These are phyloP conservation scores for Fusarium brachygibbosum DNA, from an alignment of 2,329 filamentous ascomycete species.

Conservation along the genomic window DNA sequence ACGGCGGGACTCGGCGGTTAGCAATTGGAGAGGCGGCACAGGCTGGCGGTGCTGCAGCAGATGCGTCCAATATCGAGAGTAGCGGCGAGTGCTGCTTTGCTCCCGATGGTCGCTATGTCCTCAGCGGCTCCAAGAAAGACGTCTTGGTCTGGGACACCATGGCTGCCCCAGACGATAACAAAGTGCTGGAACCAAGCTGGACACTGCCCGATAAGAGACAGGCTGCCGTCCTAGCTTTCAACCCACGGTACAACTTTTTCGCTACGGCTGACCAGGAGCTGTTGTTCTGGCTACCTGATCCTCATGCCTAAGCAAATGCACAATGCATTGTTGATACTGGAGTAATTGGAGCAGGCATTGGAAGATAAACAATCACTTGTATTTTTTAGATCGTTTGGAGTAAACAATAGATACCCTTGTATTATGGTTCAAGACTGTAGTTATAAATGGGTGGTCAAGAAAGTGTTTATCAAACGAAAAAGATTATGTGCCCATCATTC, in stretches of 20 bases:
- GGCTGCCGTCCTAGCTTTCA: conserved; percentile 84
- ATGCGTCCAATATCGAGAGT: conserved; percentile 62
- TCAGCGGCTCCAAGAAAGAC: conserved; percentile 82
- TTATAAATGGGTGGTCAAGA: neutral
- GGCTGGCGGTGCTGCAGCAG: conserved; percentile 54
- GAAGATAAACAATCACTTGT: neutral
- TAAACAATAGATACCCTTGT: conserved; percentile 36
- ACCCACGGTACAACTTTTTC: conserved; percentile 91
- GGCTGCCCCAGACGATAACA: conserved; percentile 66
- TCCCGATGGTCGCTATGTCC: conserved; percentile 88
- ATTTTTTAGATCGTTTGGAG: neutral
- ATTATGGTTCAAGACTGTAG: neutral
- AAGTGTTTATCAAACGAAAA: neutral
- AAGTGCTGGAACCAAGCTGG: conserved; percentile 72
- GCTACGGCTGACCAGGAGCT: conserved; percentile 90
- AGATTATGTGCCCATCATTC: neutral
- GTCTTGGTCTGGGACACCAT: conserved; percentile 89
- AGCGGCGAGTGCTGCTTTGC: conserved; percentile 89
- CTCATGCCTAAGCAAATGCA: conserved; percentile 59
- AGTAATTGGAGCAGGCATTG: neutral
- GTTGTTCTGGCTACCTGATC: conserved; percentile 82
- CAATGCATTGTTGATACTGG: neutral
- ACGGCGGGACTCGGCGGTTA: conserved; percentile 65
- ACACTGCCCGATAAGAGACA: conserved; percentile 76
- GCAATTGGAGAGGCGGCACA: conserved; percentile 65